Evolutionary conservation across 306 rosid genomes (phyloP), one percentile per base, ranked within the genome.

Genomic region (Dalbergia cultrata): DNA sequence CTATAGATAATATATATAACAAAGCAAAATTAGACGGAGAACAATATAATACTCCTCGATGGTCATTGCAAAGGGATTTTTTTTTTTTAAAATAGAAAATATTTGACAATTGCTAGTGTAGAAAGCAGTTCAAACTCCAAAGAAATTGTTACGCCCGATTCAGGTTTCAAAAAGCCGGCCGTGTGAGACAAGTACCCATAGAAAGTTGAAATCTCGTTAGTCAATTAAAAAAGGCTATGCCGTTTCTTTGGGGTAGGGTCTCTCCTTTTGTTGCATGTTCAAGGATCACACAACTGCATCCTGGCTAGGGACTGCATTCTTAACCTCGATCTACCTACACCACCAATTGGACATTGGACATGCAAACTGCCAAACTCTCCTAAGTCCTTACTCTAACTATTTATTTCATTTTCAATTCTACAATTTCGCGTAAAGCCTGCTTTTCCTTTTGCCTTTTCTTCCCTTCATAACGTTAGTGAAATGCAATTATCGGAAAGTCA

Each of bases 171-270:
- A 85, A 90, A 76, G 87, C 77, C 70, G 80, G 86, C 61, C n/a
- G 75, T 62, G 78, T 4, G 3, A 44, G 57, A 67, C 89, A 88
- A 84, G 80, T 88, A 84, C 91, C 89, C 37, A 90, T 84, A 78
- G 67, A 84, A 90, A 86, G 86, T 86, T 75, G 56, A 37, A 22
- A 74, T 62, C 86, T 79, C 71, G 16, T 79, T 83, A 37, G 75
- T 66, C 80, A 67, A 78, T 65, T 33, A 14, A 16, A 80, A 86
- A 74, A 78, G 78, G 64, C 19, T 39, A 64, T 39, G 31, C 47
- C 64, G 18, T 11, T 59, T 73, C 49, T 22, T 75, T n/a, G 18
- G 17, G 5, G 33, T 13, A 58, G 35, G 54, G 64, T 21, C 84
- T 81, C 78, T 52, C 16, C 50, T 54, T 82, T 68, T 34, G 34